Evolutionary conservation across 768 basidiomycete species (phyloP), one percentile per base, ranked within the genome.

Genomic region (Cyclocybe aegerita): DNA sequence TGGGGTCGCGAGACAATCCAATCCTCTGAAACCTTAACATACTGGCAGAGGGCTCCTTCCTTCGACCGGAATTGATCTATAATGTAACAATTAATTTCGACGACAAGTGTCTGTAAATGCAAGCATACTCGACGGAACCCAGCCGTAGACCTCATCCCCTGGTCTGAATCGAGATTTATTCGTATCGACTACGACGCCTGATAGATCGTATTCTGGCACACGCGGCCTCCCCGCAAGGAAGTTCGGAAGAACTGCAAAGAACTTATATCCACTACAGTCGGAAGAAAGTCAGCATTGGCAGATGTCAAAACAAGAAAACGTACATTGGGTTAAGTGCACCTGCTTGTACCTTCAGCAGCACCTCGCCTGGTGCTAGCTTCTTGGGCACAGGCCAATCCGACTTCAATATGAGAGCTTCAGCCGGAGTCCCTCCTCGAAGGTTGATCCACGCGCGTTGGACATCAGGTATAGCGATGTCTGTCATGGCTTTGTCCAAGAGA

Each of bases 241-340:
- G 37, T 72, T 75, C 8, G 84, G 84, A 10, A 78, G 10, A 1
- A 67, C 1, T 12, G 60, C 60, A 78, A 86, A 79, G 1, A 81
- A 0, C 60, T 88, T 88, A 64, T 76, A 83, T 0, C 79, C 83
- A 33, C 86, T 87, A 23, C 23, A 23, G 23, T 23, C 23, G 54
- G 17, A 38, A 32, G 48, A n/a, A n/a, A 31, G 15, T n/a, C 31
- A 39, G 6, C 29, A 52, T 15, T n/a, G 41, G n/a, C 6, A 43
- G 35, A 48, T 29, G 0, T 30, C 41, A 36, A 30, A 35, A 49
- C 12, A 47, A 33, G 42, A 36, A 8, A 30, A 14, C 3, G 53
- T 63, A 86, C 82, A 83, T 74, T 1, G 87, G 87, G 58, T 92
- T 92, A 37, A 90, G 69, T 0, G 85, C 84, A 0, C 76, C 70